A percentile compares a stretch with the other conserved stretches of the same genome.
Evolutionary conservation across 2,329 filamentous ascomycete species (phyloP).

Genomic region (Ambrosiella xylebori): DNA sequence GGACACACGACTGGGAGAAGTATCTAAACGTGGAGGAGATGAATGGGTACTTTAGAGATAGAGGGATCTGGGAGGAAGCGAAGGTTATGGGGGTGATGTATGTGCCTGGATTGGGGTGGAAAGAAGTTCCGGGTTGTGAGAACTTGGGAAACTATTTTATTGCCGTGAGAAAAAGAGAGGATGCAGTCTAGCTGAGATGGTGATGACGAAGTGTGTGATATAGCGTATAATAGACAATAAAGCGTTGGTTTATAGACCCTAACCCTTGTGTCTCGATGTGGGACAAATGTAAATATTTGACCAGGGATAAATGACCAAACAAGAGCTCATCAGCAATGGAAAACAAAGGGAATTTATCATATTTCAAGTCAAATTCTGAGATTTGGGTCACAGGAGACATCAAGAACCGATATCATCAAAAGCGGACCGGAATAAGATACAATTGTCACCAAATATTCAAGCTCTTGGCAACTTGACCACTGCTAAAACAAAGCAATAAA

Average conservation of each 20-base stretch:
- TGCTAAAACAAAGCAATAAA: neutral
- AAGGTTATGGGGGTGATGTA: slow-evolving; percentile 70
- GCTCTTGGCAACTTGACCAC: too few relatives aligned
- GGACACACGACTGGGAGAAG: slow-evolving; percentile 92
- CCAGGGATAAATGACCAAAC: neutral
- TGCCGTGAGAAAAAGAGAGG: slow-evolving; percentile 41
- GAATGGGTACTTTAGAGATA: slow-evolving; percentile 33
- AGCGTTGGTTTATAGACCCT: neutral
- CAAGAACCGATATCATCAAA: neutral
- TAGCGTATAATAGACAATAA: neutral
- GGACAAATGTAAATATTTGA: neutral
- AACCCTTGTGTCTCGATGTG: neutral
- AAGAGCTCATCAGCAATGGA: neutral
- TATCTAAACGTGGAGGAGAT: slow-evolving; percentile 83
- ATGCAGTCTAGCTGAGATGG: neutral
- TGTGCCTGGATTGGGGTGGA: slow-evolving; percentile 82
- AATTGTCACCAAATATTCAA: too few relatives aligned
- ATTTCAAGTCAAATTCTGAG: too few relatives aligned
- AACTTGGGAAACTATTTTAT: slow-evolving; percentile 93
- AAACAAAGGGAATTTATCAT: too few relatives aligned
- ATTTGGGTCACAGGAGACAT: neutral
- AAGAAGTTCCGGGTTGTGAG: slow-evolving; percentile 63
- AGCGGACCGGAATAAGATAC: neutral
- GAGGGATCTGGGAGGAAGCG: slow-evolving; percentile 40
- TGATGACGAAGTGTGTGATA: slow-evolving; percentile 1